Base-by-base conservation (phyloP, 2,329 filamentous ascomycete species). In the Colletotrichum spinosum region DNA sequence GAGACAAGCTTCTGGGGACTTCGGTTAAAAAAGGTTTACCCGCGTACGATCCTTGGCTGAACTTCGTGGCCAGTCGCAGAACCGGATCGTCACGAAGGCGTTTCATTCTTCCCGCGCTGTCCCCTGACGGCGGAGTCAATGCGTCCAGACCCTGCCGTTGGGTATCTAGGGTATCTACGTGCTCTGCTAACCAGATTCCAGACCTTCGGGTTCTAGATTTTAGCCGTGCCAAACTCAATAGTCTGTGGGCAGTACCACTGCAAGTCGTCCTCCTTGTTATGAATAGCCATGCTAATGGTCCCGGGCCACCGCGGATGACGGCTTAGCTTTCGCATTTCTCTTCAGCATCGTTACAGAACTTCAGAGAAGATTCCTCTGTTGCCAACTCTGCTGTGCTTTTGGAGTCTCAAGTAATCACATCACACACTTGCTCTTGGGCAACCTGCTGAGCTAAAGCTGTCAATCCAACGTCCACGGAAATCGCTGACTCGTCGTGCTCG, bases 1-100 rank as follows among this genome's bases (percentile, higher is more conserved):
- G 25, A 57, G 42, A 39, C 15, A 53, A 57, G 53, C 59, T 66
- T 66, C 41, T 51, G 45, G 55, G 35, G 10, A 25, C 6, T 25
- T 46, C 9, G 37, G 33, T 52, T 37, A 41, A 63, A 63, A 17
- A 66, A 66, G 48, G 41, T 66, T 63, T 50, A 51, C 58, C 48
- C 52, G 52, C 37, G 38, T 5, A 49, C 52, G 46, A 25, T 57
- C 44, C 63, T 63, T 52, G 58, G 52, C 52, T 49, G 48, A 66
- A 49, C 53, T 57, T 57, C 34, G 25, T 34, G 39, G 48, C 53
- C 59, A 57, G 52, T 52, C 37, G 59, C 13, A n/a, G n/a, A 7
- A 9, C 41, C 42, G 11, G 52, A 63, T 63, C 52, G 52, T 45
- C 48, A 37, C 53, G 34, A 12, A 48, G 33, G 44, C 53, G 63